Conservation (phyloP, 257 asterid genomes). For the Solanum commersonii region DNA sequence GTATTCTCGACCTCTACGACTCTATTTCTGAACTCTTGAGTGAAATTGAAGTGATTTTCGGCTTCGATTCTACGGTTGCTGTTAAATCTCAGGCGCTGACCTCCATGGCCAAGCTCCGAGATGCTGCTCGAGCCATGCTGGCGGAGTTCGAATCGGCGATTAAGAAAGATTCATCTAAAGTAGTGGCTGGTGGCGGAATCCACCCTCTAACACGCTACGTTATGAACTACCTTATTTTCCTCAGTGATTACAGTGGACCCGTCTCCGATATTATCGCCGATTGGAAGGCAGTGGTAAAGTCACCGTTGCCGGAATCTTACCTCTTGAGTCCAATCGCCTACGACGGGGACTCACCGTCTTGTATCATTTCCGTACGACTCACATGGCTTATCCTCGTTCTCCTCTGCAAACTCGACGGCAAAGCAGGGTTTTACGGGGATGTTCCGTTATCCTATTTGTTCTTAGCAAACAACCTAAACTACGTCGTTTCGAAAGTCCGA, state of each 20-base stretch:
- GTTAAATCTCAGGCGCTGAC: conserved; percentile 49
- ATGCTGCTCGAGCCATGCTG: conserved; percentile 49
- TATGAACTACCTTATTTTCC: conserved; percentile 72
- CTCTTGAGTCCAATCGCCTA: conserved; percentile 30
- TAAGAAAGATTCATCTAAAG: conserved; percentile 61
- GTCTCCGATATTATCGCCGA: conserved; percentile 63
- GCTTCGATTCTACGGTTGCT: conserved; percentile 30
- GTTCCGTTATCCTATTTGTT: conserved; percentile 66
- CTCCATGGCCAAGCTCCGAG: conserved; percentile 55
- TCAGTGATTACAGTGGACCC: conserved; percentile 66
- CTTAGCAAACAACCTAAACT: conserved; percentile 72
- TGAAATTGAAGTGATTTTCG: conserved; percentile 55
- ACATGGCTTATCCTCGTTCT: conserved; percentile 80
- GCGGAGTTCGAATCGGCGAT: conserved; percentile 68
- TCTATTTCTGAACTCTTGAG: conserved; percentile 55
- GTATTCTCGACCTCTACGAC: conserved; percentile 63
- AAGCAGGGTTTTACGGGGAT: conserved; percentile 54
- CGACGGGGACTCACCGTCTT: conserved; percentile 21
- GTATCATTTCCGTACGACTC: conserved; percentile 35
- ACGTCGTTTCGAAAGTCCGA: conserved; percentile 62
- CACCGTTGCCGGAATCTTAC: conserved; percentile 58
- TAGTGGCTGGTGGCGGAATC: conserved; percentile 49
- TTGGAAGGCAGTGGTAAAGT: conserved; percentile 23
- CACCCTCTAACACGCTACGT: conserved; percentile 92
- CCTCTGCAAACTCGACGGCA: conserved; percentile 80